Conservation (phyloP, 352 stramenopile species). For the Pythium plurisporium region DNA sequence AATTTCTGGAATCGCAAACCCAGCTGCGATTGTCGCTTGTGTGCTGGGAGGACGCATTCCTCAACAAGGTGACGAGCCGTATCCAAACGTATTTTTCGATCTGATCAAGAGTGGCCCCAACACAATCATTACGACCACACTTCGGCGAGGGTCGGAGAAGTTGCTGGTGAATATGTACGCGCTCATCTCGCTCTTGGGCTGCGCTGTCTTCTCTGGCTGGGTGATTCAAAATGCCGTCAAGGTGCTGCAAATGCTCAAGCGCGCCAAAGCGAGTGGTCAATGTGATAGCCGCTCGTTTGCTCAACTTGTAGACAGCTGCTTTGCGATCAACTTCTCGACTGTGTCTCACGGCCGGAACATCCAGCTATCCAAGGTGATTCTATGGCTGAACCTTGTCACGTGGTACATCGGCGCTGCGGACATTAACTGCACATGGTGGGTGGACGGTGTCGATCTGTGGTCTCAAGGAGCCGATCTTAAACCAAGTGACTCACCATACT, state of each 20-base stretch:
- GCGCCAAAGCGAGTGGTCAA: background rate
- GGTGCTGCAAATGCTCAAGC: background rate
- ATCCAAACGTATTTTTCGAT: slow-evolving; percentile 17
- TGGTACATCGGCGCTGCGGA: slow-evolving; percentile 21
- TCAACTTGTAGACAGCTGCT: slow-evolving; percentile 11
- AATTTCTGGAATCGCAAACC: background rate
- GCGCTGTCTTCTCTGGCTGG: slow-evolving; percentile 9
- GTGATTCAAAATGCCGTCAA: slow-evolving; percentile 5
- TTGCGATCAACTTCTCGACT: slow-evolving; percentile 13
- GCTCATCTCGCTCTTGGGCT: slow-evolving; percentile 19
- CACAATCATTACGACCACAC: slow-evolving; percentile 17
- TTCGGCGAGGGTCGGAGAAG: slow-evolving; percentile 16
- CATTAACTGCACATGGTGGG: slow-evolving; percentile 19
- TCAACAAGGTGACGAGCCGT: slow-evolving; percentile 6
- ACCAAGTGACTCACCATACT: slow-evolving; percentile 13
- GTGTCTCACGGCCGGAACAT: slow-evolving; percentile 11
- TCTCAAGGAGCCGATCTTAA: slow-evolving; percentile 4
- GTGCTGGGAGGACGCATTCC: slow-evolving; percentile 17
- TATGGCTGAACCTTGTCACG: slow-evolving; percentile 14
- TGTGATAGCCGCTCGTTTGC: background rate
- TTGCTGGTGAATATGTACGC: slow-evolving; percentile 18
- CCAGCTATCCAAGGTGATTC: slow-evolving; percentile 12
- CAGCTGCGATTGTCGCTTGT: slow-evolving; percentile 9
- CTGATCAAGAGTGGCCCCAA: slow-evolving; percentile 9
- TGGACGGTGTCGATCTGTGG: slow-evolving; percentile 15